Base-by-base conservation (phyloP, 108 stramenopile species). In the Mediolabrus comicus region DNA sequence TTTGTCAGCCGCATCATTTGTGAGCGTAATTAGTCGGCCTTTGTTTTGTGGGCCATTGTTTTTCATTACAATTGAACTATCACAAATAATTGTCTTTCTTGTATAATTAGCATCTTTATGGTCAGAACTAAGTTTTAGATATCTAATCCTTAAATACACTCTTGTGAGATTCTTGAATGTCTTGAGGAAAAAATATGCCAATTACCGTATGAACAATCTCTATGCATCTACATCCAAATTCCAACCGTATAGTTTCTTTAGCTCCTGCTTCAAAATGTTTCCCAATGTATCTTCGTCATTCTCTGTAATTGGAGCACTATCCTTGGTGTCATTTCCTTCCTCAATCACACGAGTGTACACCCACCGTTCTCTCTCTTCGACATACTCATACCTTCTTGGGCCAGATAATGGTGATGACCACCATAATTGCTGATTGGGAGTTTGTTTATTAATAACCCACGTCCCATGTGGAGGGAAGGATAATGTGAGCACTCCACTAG, bases 371-470 rank as follows among this genome's bases (percentile, higher is more conserved):
- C 73, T 69, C 53, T 86, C 84, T 32, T 84, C 74, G 13, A 83
- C 69, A 67, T 85, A 93, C 70, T 96, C 92, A 67, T 92, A 98
- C 51, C 97, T 84, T 67, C 87, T 81, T 12, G 97, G 97, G 9
- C 97, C 97, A 46, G 86, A 87, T 32, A 96, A 43, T 2, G 97
- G 97, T 26, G 92, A 94, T 1, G 91, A 93, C 95, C 96, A 96
- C 82, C 84, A 83, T 24, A 90, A 61, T 67, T 96, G 95, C 49
- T 80, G 85, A 65, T 97, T 98, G 9, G 97, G 97, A 3, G 96
- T 96, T 68, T 98, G 97, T 76, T 98, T 98, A 82, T 98, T 98
- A 25, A 98, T 70, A 1, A 98, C 97, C 90, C 92, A 98, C 22
- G 93, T 93, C 10, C 95, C 91, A 67, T 92, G 88, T 4, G 86